Conservation (phyloP, 2,329 filamentous ascomycete species). For the Apiospora aurea region DNA sequence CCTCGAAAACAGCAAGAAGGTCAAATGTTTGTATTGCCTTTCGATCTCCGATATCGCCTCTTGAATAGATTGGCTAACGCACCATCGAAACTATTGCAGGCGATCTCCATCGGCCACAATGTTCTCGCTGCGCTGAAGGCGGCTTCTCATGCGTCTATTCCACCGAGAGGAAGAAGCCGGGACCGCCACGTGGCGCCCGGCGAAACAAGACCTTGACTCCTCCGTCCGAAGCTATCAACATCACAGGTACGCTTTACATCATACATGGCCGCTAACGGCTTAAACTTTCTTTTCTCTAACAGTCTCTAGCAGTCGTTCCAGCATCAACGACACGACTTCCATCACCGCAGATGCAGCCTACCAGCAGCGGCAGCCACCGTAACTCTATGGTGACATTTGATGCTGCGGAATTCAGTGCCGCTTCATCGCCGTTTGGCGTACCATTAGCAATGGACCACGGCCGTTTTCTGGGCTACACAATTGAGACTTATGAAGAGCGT, state of each 20-base stretch:
- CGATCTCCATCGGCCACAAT: conserved; percentile 40
- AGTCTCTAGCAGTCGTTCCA: not conserved
- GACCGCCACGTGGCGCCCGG: conserved; percentile 39
- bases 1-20: conserved; percentile 34
- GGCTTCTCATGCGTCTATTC: conserved; percentile 41
- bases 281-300: not conserved
- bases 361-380: not conserved
- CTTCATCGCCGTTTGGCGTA: not conserved
- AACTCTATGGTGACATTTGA: not conserved
- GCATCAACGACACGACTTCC: not conserved
- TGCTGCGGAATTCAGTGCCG: not conserved
- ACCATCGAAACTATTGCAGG: conserved; percentile 31
- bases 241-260: not conserved
- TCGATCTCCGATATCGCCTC: not conserved
- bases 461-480: not conserved
- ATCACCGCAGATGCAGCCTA: not conserved
- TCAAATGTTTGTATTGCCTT: conserved; percentile 35
- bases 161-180: conserved; percentile 40
- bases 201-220: conserved; percentile 28
- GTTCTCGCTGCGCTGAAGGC: conserved; percentile 43
- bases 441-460: not conserved
- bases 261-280: not conserved
- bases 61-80: not conserved
- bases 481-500: conserved; percentile 5
- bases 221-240: not conserved